Conservation (phyloP, 2,329 filamentous ascomycete genomes). For the Graphiopsis chlorocephala region DNA sequence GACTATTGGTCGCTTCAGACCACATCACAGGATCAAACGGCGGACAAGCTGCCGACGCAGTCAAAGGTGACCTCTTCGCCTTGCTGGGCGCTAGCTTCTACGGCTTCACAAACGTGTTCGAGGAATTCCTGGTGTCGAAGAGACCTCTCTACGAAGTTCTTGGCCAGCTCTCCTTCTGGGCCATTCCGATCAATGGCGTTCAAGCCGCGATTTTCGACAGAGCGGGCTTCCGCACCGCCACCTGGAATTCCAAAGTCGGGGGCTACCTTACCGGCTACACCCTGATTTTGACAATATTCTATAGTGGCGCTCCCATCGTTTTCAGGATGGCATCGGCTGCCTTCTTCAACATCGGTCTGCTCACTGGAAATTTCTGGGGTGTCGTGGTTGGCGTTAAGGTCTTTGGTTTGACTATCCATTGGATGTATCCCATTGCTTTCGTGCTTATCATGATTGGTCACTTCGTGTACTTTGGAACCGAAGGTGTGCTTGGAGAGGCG, state of each 20-base stretch:
- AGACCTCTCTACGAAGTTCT: constrained; percentile 89
- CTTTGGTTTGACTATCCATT: constrained; percentile 77
- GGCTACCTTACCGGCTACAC: constrained; percentile 92
- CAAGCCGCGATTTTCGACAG: constrained; percentile 93
- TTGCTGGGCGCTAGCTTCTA: constrained; percentile 87
- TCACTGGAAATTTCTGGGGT: constrained; percentile 97
- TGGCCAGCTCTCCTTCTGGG: constrained; percentile 85
- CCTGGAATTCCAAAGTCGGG: constrained; percentile 54
- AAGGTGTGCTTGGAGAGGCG: constrained; percentile 77
- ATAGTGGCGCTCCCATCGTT: constrained; percentile 79
- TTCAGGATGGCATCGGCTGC: constrained; percentile 87
- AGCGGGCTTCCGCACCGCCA: constrained; percentile 55
- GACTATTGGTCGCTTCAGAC: constrained; percentile 81
- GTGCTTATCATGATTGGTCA: constrained; percentile 85
- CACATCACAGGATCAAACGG: constrained; percentile 75
- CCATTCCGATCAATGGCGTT: constrained; percentile 83
- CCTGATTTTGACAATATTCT: constrained; percentile 77
- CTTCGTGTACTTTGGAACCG: constrained; percentile 81
- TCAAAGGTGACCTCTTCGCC: constrained; percentile 92
- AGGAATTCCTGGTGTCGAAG: constrained; percentile 90
- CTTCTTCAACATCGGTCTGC: constrained; percentile 92
- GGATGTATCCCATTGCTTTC: constrained; percentile 93
- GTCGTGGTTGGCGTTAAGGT: constrained; percentile 87
- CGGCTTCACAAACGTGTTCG: constrained; percentile 83
- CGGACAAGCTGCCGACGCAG: constrained; percentile 60